These are phyloP conservation scores for Heritiera fomes DNA, from an alignment of 345 rosid genomes.

Conservation along the genomic window DNA sequence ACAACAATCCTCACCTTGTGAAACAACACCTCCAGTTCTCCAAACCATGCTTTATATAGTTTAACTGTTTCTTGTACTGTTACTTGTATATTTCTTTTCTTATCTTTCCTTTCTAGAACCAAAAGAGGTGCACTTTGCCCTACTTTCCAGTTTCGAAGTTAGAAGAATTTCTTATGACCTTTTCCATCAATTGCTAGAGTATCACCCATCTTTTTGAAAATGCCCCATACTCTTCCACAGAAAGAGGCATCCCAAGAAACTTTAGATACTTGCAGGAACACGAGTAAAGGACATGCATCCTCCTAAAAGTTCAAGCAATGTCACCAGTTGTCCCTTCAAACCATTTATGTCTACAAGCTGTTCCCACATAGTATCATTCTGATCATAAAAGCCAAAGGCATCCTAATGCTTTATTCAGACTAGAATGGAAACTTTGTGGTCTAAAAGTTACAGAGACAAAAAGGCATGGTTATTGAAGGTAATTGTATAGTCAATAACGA, in stretches of 20 bases:
- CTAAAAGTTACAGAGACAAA: constrained; percentile 38
- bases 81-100: constrained; percentile 72
- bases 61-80: constrained; percentile 70
- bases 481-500: constrained; percentile 48
- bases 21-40: constrained; percentile 73
- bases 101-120: constrained; percentile 51
- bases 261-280: constrained; percentile 78
- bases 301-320: constrained; percentile 78
- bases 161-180: constrained; percentile 67
- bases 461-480: constrained; percentile 39
- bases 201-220: constrained; percentile 75
- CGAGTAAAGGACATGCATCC: constrained; percentile 75
- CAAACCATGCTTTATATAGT: constrained; percentile 56
- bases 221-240: constrained; percentile 72
- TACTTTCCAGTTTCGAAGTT: constrained; percentile 62
- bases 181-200: constrained; percentile 67
- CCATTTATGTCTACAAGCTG: constrained; percentile 91
- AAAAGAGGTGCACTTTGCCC: constrained; percentile 49
- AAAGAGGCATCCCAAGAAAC: constrained; percentile 73
- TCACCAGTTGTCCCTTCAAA: constrained; percentile 69
- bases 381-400: constrained; percentile 48
- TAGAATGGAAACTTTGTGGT: constrained; percentile 60
- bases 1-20: constrained; percentile 66
- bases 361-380: constrained; percentile 71
- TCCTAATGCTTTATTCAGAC: constrained; percentile 42